Evolutionary conservation across 1,139 yeast species (phyloP).

Genomic region (Schwanniomyces etchellsii): DNA sequence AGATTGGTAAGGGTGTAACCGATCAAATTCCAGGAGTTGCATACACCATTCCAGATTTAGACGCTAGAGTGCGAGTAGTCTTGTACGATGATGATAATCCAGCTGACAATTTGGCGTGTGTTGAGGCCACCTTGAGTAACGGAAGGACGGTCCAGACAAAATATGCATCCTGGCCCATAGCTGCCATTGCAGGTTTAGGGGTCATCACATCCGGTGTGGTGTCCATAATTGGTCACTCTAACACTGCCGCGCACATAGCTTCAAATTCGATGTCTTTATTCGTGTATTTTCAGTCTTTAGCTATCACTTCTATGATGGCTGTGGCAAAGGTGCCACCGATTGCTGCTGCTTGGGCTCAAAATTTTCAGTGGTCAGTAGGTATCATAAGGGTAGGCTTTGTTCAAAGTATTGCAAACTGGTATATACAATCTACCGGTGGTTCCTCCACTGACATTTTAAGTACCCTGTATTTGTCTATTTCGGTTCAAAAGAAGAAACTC

Average conservation of each 20-base stretch:
- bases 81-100: conserved; percentile 47
- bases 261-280: conserved; percentile 90
- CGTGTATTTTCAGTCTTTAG: conserved; percentile 89
- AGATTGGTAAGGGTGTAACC: conserved; percentile 37
- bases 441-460: conserved; percentile 66
- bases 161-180: conserved; percentile 96
- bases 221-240: conserved; percentile 82
- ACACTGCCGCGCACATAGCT: conserved; percentile 95
- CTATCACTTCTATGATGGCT: conserved; percentile 94
- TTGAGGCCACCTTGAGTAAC: conserved; percentile 79
- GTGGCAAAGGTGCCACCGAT: conserved; percentile 91
- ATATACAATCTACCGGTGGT: conserved; percentile 95
- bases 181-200: conserved; percentile 85
- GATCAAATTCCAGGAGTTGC: conserved; percentile 73
- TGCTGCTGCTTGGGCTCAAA: conserved; percentile 98
- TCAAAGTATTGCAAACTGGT: conserved; percentile 89
- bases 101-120: conserved; percentile 66
- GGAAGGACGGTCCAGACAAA: conserved; percentile 93
- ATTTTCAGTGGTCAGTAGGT: conserved; percentile 96
- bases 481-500: conserved; percentile 59
- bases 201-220: conserved; percentile 81
- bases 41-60: conserved; percentile 87
- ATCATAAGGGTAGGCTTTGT: conserved; percentile 74
- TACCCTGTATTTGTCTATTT: conserved; percentile 55
- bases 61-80: conserved; percentile 79